Evolutionary conservation across 78 protist species (phyloP).

Genomic region (Protostelium mycophagum): DNA sequence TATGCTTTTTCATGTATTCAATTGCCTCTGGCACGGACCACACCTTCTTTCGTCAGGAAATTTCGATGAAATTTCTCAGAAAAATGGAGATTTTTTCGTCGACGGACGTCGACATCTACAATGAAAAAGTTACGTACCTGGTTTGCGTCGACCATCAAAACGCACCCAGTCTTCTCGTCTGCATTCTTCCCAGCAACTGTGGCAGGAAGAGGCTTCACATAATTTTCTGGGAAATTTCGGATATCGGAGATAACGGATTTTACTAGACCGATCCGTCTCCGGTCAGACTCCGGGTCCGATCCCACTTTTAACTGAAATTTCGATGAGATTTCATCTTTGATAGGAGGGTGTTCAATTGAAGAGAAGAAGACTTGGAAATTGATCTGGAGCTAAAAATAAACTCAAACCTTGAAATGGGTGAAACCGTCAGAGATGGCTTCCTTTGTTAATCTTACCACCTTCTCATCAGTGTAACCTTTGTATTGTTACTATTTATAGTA

Average conservation of each 20-base stretch:
- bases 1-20: conserved; percentile 16
- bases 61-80: not conserved
- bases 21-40: conserved; percentile 43
- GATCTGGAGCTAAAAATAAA: too few species aligned
- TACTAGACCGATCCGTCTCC: conserved; percentile 13
- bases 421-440: conserved; percentile 37
- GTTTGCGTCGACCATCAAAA: conserved; percentile 47
- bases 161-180: not conserved
- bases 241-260: not conserved
- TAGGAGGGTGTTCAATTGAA: too few species aligned
- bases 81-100: too few species aligned
- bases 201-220: not conserved
- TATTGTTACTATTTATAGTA: too few species aligned
- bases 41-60: not conserved
- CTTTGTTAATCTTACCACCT: conserved; percentile 11
- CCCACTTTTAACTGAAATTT: conserved; percentile 24
- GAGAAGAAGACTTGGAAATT: too few species aligned
- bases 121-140: conserved; percentile 8
- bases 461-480: conserved; percentile 44
- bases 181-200: not conserved
- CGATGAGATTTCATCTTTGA: not conserved
- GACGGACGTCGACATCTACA: too few species aligned
- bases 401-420: conserved; percentile 48
- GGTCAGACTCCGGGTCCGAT: conserved; percentile 26
- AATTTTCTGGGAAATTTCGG: not conserved